Percentiles rank a stretch among this genome's conserved stretches.
Evolutionary conservation across 306 rosid genomes (phyloP).

Genomic region (Pterocarpus santalinus): DNA sequence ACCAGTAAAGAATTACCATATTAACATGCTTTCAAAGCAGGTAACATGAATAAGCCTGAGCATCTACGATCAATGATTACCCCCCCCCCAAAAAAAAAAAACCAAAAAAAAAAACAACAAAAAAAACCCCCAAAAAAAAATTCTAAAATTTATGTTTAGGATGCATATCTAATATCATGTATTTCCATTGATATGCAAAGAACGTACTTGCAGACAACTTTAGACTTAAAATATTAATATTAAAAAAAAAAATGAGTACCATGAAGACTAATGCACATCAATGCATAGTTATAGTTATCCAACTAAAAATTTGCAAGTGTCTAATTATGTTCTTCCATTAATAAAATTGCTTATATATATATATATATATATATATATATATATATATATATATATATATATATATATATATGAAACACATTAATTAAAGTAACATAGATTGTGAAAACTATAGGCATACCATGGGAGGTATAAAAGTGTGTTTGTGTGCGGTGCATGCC

Average conservation of each 20-base stretch:
- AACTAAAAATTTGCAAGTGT: not conserved
- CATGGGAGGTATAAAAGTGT: not conserved
- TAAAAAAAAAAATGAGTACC: not conserved
- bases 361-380: too few relatives aligned
- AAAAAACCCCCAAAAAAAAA: too few relatives aligned
- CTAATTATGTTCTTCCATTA: slow-evolving; percentile 24
- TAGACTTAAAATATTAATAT: slow-evolving; percentile 7
- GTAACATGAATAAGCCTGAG: slow-evolving; percentile 24
- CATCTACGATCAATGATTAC: not conserved
- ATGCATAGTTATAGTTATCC: not conserved
- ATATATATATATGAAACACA: slow-evolving; percentile 8
- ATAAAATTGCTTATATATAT: slow-evolving; percentile 12
- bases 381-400: too few relatives aligned
- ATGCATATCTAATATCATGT: slow-evolving; percentile 12
- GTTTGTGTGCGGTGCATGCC: not conserved
- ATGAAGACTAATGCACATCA: slow-evolving; percentile 18
- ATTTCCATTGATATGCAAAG: slow-evolving; percentile 21
- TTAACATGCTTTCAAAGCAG: slow-evolving; percentile 30
- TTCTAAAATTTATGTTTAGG: not conserved
- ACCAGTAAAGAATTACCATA: slow-evolving; percentile 35
- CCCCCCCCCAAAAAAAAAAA: not conserved
- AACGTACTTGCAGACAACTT: slow-evolving; percentile 5
- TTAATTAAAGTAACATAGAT: slow-evolving; percentile 10
- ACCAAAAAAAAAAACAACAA: too few relatives aligned
- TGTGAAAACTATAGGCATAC: not conserved